Conservation (phyloP, 805 yeast genomes). For the Metschnikowia rubicola region DNA sequence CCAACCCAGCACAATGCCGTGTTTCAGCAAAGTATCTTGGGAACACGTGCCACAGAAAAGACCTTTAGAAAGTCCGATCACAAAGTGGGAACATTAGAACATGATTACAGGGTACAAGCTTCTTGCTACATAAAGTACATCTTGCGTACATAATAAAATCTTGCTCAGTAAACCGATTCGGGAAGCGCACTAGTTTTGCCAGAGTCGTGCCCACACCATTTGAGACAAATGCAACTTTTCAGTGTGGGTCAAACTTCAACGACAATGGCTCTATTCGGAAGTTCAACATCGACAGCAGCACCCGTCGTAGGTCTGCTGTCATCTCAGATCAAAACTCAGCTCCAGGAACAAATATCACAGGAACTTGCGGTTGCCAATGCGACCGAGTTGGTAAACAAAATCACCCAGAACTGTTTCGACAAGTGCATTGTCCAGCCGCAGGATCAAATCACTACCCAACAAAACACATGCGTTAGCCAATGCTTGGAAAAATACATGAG, state of each 20-base stretch:
- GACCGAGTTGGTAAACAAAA: slow-evolving; percentile 76
- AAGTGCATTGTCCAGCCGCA: slow-evolving; percentile 70
- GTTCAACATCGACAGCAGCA: slow-evolving; percentile 9
- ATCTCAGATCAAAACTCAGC: slow-evolving; percentile 46
- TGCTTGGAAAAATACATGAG: slow-evolving; percentile 87
- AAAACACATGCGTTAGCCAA: slow-evolving; percentile 66
- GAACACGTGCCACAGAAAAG: too few relatives aligned
- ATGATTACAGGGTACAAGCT: too few relatives aligned
- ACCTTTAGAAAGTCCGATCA: too few relatives aligned
- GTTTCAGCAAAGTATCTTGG: too few relatives aligned
- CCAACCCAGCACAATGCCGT: too few relatives aligned
- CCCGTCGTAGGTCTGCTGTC: slow-evolving; percentile 11
- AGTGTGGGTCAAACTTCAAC: background rate
- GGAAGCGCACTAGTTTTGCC: background rate
- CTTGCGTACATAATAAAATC: too few relatives aligned
- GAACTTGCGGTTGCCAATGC: slow-evolving; percentile 93
- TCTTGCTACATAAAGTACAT: too few relatives aligned
- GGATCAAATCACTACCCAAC: slow-evolving; percentile 42
- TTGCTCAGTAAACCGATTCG: too few relatives aligned
- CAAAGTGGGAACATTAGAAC: too few relatives aligned
- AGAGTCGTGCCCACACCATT: slow-evolving; percentile 1
- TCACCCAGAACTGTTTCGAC: slow-evolving; percentile 83
- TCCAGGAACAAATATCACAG: slow-evolving; percentile 68
- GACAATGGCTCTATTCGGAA: slow-evolving; percentile 18
- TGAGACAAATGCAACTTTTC: background rate